Evolutionary conservation across 2,329 filamentous ascomycete species (phyloP), one percentile per base, ranked within the genome.

Genomic region (Helminthosporium solani): DNA sequence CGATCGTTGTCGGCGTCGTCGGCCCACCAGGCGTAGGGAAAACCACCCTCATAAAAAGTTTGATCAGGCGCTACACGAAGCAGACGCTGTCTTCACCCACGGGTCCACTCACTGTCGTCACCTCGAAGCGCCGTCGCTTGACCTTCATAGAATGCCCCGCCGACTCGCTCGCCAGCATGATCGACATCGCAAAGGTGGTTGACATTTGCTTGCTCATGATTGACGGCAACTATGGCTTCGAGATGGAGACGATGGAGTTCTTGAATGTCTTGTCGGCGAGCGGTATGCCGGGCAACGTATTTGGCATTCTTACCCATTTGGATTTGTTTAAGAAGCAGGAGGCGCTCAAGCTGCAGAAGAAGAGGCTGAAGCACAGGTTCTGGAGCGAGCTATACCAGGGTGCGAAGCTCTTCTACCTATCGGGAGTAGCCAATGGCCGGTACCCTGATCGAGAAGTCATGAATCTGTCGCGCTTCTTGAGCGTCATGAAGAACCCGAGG

Each of bases 211-310:
- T 99, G 40, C 80, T 99, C 46, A 94, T 99, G 88, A 99, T 99
- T 60, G 94, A 99, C 67, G 95, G 94, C 45, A 97, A 97, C 73
- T 99, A 88, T 64, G 95, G 94, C 12, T 99, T 99, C 66, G 94
- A 99, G 74, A 99, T 99, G 94, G 94, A 99, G 78, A 99, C 94
- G 0, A 99, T 99, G 94, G 94, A 99, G 73, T 99, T 99, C 52
- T 76, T 99, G 64, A 97, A 96, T 60, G 85, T 96, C 15, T 77
- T 99, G 40, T 87, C 88, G n/a, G 84, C 90, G 2, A 95, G 88
- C 23, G 94, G 94, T 70, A 97, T 99, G 92, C 94, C 95, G 0
- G 92, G 94, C 55, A 99, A 99, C 61, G 91, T 99, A 30, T 97
- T 99, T 67, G 94, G 94, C 42, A 91, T 99, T 46, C 80, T 99